phyloP scores from a whole-genome alignment of 306 rosid genomes.

The Cucumis melo region DNA sequence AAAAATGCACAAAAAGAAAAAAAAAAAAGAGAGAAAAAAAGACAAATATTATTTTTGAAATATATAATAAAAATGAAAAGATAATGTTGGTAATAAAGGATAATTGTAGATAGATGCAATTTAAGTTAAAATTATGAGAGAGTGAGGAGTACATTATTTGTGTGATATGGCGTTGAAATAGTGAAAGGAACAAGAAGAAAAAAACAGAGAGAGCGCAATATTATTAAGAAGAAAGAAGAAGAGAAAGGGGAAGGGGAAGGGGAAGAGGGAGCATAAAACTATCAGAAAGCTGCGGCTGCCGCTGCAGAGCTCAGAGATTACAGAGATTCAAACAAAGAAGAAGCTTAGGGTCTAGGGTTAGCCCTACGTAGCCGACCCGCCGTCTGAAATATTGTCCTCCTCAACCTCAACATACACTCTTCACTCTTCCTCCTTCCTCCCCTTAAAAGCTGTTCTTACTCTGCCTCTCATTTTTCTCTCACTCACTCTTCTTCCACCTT shows the following conservation, averaged over 20 bases:
- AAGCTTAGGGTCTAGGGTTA: background rate
- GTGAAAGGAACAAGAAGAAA: background rate
- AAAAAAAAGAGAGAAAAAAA: too few species aligned
- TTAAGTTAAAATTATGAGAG: background rate
- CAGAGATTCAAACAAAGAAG: background rate
- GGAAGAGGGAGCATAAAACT: background rate
- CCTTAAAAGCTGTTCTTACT: slow-evolving; percentile 52
- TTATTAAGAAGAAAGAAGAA: background rate
- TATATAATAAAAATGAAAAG: too few species aligned
- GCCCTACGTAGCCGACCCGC: slow-evolving; percentile 8
- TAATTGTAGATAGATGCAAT: too few species aligned
- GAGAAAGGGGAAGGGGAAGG: background rate
- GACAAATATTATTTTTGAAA: too few species aligned
- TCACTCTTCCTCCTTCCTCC: background rate
- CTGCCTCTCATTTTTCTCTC: slow-evolving; percentile 33
- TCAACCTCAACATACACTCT: slow-evolving; percentile 25
- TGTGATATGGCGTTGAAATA: background rate
- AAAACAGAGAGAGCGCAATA: background rate
- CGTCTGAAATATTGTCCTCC: slow-evolving; percentile 66
- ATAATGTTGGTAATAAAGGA: too few species aligned
- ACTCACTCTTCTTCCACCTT: slow-evolving; percentile 8
- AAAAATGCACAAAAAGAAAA: too few species aligned
- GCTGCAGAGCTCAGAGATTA: background rate
- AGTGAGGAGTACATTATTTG: background rate
- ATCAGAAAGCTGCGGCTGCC: background rate